Base-by-base conservation (phyloP, 306 rosid genomes). In the Coriaria nepalensis region DNA sequence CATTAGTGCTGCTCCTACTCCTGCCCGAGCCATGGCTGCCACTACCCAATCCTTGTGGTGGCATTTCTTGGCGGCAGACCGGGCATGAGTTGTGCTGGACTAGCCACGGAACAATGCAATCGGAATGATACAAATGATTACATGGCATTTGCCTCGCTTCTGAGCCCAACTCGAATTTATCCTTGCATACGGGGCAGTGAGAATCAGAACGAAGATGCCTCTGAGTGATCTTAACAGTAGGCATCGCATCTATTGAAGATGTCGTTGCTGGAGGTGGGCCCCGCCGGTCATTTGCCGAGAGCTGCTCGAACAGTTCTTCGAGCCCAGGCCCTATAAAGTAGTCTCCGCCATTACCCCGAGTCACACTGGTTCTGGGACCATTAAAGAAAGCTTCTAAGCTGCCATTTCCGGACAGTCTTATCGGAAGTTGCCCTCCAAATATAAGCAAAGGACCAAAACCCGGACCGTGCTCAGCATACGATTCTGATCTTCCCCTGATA, bases 41-140 rank as follows among this genome's bases (percentile, higher is more conserved):
- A 2, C 63, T 40, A 5, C 39, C 63, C 5, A 40, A 37, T 32
- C 40, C 63, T n/a, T 40, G 63, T 4, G 47, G 48, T 1, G 63
- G 63, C 13, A 59, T 45, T 59, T 59, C 63, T 43, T 59, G 63
- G 48, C 63, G 63, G 33, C 63, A 59, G 11, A 59, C 63, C 0
- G 63, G 63, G 55, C 63, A 59, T 10, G 63, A 59, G 40, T 59
- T 59, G 47, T 59, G 63, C 48, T 59, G 63, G 10, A 59, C 42
- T n/a, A 59, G 49, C 63, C 63, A 59, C 40, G 63, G 63, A 39
- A 48, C 35, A 0, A 59, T 59, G 35, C 63, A 59, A 48, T 59
- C 63, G 4, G 63, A 10, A 48, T 59, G 63, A 51, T 59, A 59
- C 63, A 48, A 47, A 47, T 59, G 63, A 47, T 48, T 49, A 40